These are phyloP conservation scores for Calonectria hongkongensis DNA, from an alignment of 2,329 filamentous ascomycete species.

Conservation along the genomic window DNA sequence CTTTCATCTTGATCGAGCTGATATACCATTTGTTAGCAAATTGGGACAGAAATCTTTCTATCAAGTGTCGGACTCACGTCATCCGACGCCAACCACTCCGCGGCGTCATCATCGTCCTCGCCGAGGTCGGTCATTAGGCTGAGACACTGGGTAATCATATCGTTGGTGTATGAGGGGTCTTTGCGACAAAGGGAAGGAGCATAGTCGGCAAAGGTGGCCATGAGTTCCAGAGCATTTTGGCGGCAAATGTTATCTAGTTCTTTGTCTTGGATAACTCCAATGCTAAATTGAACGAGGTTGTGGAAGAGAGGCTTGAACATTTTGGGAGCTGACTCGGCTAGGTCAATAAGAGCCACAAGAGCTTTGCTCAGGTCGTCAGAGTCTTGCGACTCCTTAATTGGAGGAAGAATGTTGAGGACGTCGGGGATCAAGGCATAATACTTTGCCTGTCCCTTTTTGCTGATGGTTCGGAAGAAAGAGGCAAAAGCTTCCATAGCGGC, in stretches of 20 bases:
- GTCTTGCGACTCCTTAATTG: slow-evolving; percentile 92
- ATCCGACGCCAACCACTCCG: slow-evolving; percentile 94
- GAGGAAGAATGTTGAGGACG: slow-evolving; percentile 94
- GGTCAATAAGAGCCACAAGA: slow-evolving; percentile 91
- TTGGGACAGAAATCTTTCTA: background rate
- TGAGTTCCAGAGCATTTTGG: slow-evolving; percentile 96
- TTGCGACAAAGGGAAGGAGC: slow-evolving; percentile 96
- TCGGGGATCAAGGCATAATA: slow-evolving; percentile 92
- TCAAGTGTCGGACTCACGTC: slow-evolving; percentile 76
- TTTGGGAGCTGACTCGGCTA: slow-evolving; percentile 94
- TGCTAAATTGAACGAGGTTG: slow-evolving; percentile 92
- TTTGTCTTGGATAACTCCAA: slow-evolving; percentile 96
- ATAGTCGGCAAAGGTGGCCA: slow-evolving; percentile 98
- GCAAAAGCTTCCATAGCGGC: slow-evolving; percentile 98
- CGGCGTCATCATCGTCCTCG: slow-evolving; percentile 93
- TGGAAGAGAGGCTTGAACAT: slow-evolving; percentile 99
- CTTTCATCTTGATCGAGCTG: slow-evolving; percentile 96
- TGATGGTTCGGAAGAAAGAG: slow-evolving; percentile 93
- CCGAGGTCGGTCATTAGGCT: slow-evolving; percentile 99
- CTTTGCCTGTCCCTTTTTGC: slow-evolving; percentile 90
- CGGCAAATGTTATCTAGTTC: slow-evolving; percentile 92
- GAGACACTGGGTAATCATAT: slow-evolving; percentile 99
- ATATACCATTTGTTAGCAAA: slow-evolving; percentile 13
- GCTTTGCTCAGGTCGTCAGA: slow-evolving; percentile 94
- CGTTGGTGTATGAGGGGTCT: slow-evolving; percentile 90